phyloP scores from a whole-genome alignment of 129 eudicot genomes.

The sunflower (Helianthus annuus) region HanXRQr2.0-SUNRISE NC_035439.2:102897409-102897908 shows the following conservation, averaged over 20 bases:
- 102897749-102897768: slow-evolving; percentile 90
- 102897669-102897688: slow-evolving; percentile 55
- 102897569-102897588: slow-evolving; percentile 64
- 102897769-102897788: slow-evolving; percentile 86
- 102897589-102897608: slow-evolving; percentile 52
- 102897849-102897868: slow-evolving; percentile 42
- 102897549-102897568: slow-evolving; percentile 58
- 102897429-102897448: slow-evolving; percentile 41
- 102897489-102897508: slow-evolving; percentile 37
- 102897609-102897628: slow-evolving; percentile 58
- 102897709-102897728: slow-evolving; percentile 77
- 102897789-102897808: slow-evolving; percentile 47
- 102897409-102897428: background rate
- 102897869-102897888: slow-evolving; percentile 50
- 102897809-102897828: slow-evolving; percentile 24
- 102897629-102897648: slow-evolving; percentile 39
- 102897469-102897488: slow-evolving; percentile 25
- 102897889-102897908: slow-evolving; percentile 37
- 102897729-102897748: slow-evolving; percentile 91
- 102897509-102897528: slow-evolving; percentile 50
- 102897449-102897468: slow-evolving; percentile 36
- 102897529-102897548: slow-evolving; percentile 60
- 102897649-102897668: slow-evolving; percentile 61
- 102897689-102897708: slow-evolving; percentile 57
- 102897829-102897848: slow-evolving; percentile 32